A percentile compares a stretch with the other conserved stretches of the same genome.
These are phyloP conservation scores for Abrus pulchellus DNA, from an alignment of 306 rosid genomes.

Conservation along the genomic window DNA sequence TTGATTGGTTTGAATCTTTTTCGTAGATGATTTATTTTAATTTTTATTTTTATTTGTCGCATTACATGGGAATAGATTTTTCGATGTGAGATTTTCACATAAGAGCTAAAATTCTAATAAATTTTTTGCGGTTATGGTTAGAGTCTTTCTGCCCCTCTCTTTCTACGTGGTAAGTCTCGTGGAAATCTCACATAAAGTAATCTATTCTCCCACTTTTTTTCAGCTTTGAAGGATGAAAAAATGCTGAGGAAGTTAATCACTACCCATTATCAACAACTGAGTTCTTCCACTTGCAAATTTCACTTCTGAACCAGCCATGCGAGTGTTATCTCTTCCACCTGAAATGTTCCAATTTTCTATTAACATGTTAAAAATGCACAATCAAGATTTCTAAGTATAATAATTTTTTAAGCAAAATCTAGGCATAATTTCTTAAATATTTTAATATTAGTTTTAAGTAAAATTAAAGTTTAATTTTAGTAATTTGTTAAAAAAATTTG, in stretches of 20 bases:
- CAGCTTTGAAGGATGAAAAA: background rate
- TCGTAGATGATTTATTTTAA: constrained; percentile 25
- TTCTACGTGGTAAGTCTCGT: background rate
- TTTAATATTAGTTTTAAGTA: too few relatives aligned
- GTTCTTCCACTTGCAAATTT: background rate
- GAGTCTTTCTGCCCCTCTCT: background rate
- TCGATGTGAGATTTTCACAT: background rate
- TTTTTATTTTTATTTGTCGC: constrained; percentile 11
- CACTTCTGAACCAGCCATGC: background rate
- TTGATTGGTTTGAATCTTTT: constrained; percentile 37
- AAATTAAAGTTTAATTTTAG: too few relatives aligned
- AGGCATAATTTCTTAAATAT: too few relatives aligned
- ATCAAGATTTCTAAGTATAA: background rate
- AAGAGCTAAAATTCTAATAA: background rate
- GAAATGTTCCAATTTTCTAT: background rate
- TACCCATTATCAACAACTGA: background rate
- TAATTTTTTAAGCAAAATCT: background rate
- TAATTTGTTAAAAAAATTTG: too few relatives aligned
- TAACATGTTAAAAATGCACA: background rate
- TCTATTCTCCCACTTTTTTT: background rate
- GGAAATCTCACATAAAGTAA: background rate
- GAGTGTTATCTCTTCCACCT: background rate
- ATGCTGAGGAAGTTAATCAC: background rate
- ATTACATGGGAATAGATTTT: background rate
- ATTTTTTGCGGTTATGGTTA: background rate